Evolutionary conservation across 75 land plant genomes (phyloP).

Genomic region (Pinus albicaulis): DNA sequence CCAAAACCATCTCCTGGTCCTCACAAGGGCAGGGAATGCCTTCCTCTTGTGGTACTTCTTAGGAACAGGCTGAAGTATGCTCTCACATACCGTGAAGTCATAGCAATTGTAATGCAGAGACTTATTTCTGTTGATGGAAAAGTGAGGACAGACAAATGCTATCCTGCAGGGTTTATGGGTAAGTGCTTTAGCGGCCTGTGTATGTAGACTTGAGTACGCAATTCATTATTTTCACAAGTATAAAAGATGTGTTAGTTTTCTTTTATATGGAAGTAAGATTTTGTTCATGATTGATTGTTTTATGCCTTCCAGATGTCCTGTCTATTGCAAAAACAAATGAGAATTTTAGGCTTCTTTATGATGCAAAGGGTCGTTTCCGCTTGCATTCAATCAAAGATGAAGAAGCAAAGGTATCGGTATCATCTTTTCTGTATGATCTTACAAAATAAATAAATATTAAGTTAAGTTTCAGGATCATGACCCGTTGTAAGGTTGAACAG

Average conservation of each 20-base stretch:
- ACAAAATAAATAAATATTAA: not conserved
- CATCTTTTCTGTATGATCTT: not conserved
- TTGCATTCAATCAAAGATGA: slow-evolving; percentile 58
- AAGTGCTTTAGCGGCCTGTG: slow-evolving; percentile 10
- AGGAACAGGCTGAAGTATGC: slow-evolving; percentile 88
- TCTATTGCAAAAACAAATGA: slow-evolving; percentile 63
- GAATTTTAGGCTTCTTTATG: slow-evolving; percentile 68
- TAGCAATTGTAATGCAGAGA: slow-evolving; percentile 80
- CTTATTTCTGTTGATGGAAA: slow-evolving; percentile 82
- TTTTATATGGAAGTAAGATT: not conserved
- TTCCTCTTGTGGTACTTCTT: slow-evolving; percentile 77
- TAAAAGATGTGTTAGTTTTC: not conserved
- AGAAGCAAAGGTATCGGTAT: slow-evolving; percentile 49
- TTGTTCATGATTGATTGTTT: not conserved
- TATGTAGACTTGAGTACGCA: not conserved
- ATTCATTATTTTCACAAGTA: not conserved
- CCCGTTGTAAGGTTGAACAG: not conserved
- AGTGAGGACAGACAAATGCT: slow-evolving; percentile 87
- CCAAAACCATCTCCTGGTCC: slow-evolving; percentile 95
- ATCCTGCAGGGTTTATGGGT: slow-evolving; percentile 96
- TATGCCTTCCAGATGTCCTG: slow-evolving; percentile 46
- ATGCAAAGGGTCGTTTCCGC: slow-evolving; percentile 64
- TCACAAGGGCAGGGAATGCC: slow-evolving; percentile 87
- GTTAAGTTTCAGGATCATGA: too few relatives aligned
- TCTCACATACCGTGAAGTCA: slow-evolving; percentile 83